Evolutionary conservation across 257 asterid genomes (phyloP).

Genomic region (Rauvolfia tetraphylla): DNA sequence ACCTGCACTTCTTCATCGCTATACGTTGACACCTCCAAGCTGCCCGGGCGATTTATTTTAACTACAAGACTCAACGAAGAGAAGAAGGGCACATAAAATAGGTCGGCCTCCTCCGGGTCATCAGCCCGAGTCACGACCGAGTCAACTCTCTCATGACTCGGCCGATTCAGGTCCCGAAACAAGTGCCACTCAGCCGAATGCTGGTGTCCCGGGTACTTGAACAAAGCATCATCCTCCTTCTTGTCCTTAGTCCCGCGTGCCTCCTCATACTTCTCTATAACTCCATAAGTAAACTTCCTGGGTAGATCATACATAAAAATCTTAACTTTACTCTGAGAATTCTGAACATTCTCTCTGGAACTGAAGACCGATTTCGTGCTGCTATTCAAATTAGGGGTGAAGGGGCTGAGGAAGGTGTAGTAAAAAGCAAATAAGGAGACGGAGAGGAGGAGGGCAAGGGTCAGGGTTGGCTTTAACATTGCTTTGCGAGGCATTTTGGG

Average conservation of each 20-base stretch:
- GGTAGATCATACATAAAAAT: slow-evolving; percentile 82
- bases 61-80: slow-evolving; percentile 89
- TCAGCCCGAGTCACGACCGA: slow-evolving; percentile 46
- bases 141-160: slow-evolving; percentile 42
- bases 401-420: slow-evolving; percentile 43
- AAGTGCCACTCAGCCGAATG: slow-evolving; percentile 95
- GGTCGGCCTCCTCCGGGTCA: slow-evolving; percentile 83
- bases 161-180: slow-evolving; percentile 59
- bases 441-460: slow-evolving; percentile 39
- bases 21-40: slow-evolving; percentile 24
- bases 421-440: slow-evolving; percentile 45
- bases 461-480: slow-evolving; percentile 49
- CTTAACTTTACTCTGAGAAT: slow-evolving; percentile 26
- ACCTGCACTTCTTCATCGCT: slow-evolving; percentile 93
- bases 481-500: slow-evolving; percentile 62
- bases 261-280: slow-evolving; percentile 77
- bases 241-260: slow-evolving; percentile 55
- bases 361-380: neutral
- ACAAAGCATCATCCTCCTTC: slow-evolving; percentile 39
- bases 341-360: neutral
- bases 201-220: slow-evolving; percentile 94
- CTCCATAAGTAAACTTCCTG: slow-evolving; percentile 80
- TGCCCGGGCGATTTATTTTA: slow-evolving; percentile 60
- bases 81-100: slow-evolving; percentile 86
- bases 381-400: slow-evolving; percentile 20